A percentile compares a stretch with the other conserved stretches of the same genome.
Evolutionary conservation across 768 basidiomycete genomes (phyloP).

Genomic region (Arthromyces matolae): DNA sequence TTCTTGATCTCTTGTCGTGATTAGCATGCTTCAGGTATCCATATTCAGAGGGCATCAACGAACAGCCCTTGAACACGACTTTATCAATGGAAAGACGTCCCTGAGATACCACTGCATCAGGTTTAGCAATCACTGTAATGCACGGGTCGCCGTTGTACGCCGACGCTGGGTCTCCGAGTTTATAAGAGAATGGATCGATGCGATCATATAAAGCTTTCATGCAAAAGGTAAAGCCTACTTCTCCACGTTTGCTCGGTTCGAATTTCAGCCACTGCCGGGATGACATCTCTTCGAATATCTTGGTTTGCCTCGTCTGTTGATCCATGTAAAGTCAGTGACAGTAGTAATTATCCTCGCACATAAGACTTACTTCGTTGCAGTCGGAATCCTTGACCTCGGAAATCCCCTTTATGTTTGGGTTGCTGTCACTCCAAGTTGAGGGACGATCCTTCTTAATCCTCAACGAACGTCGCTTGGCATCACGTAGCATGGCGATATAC

Average conservation of each 20-base stretch:
- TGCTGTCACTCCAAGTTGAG: neutral
- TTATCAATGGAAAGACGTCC: neutral
- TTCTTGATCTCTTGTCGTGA: neutral
- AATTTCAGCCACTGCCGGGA: neutral
- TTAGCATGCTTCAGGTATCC: neutral
- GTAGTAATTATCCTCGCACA: too few relatives aligned
- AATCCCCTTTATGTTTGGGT: too few relatives aligned
- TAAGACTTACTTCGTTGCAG: too few relatives aligned
- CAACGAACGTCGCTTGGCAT: neutral
- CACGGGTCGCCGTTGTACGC: too few relatives aligned
- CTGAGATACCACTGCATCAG: neutral
- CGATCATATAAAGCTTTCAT: neutral
- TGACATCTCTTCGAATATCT: neutral
- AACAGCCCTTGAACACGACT: neutral
- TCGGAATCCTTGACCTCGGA: too few relatives aligned
- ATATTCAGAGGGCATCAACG: too few relatives aligned
- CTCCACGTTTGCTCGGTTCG: neutral
- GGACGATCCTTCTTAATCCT: neutral
- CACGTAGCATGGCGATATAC: neutral
- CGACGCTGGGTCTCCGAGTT: neutral
- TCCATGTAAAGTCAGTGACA: too few relatives aligned
- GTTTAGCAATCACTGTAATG: neutral
- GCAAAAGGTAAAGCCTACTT: neutral
- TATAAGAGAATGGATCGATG: neutral
- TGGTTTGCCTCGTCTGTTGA: too few relatives aligned